Base-by-base conservation (phyloP, 768 basidiomycete species). In the Chlorophyllum brunneum region DNA sequence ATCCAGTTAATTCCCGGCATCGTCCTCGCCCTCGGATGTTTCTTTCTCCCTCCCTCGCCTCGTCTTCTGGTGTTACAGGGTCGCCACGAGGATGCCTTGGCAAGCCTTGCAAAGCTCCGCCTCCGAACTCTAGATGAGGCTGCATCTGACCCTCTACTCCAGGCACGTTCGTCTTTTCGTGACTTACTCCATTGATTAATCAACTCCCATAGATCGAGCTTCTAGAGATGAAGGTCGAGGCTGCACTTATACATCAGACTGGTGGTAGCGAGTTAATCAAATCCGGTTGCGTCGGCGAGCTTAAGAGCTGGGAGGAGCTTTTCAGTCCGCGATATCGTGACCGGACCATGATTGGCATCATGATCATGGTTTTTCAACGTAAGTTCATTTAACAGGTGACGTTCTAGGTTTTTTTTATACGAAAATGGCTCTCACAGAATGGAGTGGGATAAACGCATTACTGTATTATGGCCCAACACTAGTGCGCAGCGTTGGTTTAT, bases 341-440 rank as follows among this genome's bases (percentile, higher is more conserved):
- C 48, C 75, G 88, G 29, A 91, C 89, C 0, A 65, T 79, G 61
- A 78, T 91, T 33, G 88, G 87, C 2, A 71, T 88, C 6, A 66
- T 82, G 61, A 79, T 90, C 58, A 89, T 90, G 85, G 81, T 88
- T 46, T 92, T 91, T 59, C 90, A 92, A 67, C 90, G 89, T 88
- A 57, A 34, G 83, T 67, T 15, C 23, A 41, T 2, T 20, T 39
- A 41, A 5, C 34, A 4, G 16, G 13, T 50, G 8, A 22, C 13
- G 27, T 46, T 29, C 16, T 15, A 43, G n/a, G 38, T 34, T 6
- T 24, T 26, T 50, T 20, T 36, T 26, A 16, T 43, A 23, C 26
- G 39, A 23, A 43, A 9, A 29, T 38, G 20, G 43, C n/a, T n/a
- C n/a, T 13, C 50, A 11, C 59, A 92, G 88, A 92, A 69, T 92